Percentiles rank a stretch among this genome's conserved stretches.
phyloP scores from a whole-genome alignment of 139 green algal species.

The Chlamydomonas incerta region DNA sequence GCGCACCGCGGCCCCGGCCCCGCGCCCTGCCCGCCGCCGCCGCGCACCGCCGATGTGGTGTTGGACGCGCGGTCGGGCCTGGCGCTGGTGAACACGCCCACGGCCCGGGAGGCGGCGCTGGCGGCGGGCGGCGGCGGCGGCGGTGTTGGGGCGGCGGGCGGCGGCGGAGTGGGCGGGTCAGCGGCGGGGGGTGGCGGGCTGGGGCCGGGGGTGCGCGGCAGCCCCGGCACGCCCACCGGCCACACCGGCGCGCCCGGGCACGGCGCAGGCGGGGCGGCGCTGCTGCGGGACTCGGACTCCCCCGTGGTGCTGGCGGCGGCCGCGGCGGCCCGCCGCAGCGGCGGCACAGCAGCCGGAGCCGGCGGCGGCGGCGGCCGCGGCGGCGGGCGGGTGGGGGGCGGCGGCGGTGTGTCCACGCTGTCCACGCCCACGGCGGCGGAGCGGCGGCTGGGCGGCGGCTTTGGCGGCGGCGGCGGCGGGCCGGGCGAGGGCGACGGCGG shows the following conservation, averaged over 20 bases:
- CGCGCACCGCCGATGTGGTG: constrained; percentile 27
- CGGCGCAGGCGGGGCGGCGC: no score
- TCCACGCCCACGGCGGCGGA: constrained; percentile 25
- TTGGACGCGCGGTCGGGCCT: not conserved
- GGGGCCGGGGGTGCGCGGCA: no score
- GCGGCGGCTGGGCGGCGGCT: constrained; percentile 15
- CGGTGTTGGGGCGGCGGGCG: no score
- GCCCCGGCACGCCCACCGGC: no score
- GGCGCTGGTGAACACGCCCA: constrained; percentile 28
- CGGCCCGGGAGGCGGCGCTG: constrained; percentile 4
- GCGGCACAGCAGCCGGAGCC: no score
- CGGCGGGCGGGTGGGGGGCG: no score
- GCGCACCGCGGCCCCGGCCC: no score
- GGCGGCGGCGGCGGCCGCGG: no score
- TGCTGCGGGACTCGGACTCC: no score
- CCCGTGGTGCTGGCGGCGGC: not conserved
- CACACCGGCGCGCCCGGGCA: no score
- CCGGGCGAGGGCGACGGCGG: not conserved
- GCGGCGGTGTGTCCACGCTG: constrained; percentile 13
- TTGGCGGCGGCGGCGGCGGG: not conserved
- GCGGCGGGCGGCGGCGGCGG: not conserved
- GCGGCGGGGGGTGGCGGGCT: not conserved
- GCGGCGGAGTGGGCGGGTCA: not conserved
- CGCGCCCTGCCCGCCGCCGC: no score
- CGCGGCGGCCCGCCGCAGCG: no score